Conservation (phyloP, 2,329 filamentous ascomycete genomes). For the Pezicula neosporulosa region DNA sequence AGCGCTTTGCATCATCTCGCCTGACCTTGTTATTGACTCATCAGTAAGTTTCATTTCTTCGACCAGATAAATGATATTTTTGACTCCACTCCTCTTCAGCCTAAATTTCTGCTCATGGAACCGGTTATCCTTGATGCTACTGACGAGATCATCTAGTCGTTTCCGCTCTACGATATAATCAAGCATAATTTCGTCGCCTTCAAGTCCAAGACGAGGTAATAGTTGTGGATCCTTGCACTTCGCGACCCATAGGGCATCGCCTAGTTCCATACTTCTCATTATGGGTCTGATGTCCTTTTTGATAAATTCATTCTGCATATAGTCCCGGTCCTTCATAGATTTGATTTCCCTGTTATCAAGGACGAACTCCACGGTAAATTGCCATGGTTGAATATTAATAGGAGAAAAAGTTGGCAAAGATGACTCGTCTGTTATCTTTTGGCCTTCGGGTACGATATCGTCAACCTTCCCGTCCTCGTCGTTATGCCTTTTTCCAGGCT, state of each 20-base stretch:
- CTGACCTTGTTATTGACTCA: slow-evolving; percentile 47
- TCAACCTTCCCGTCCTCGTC: neutral
- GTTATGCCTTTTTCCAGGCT: too few species aligned
- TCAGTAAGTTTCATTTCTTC: slow-evolving; percentile 67
- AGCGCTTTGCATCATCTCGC: slow-evolving; percentile 67
- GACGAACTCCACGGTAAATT: slow-evolving; percentile 69
- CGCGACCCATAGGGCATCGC: slow-evolving; percentile 77
- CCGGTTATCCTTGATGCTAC: slow-evolving; percentile 76
- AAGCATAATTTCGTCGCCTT: slow-evolving; percentile 68
- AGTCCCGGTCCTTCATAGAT: slow-evolving; percentile 69
- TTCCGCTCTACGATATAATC: slow-evolving; percentile 83
- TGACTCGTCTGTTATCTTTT: slow-evolving; percentile 12
- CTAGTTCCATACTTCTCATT: slow-evolving; percentile 66
- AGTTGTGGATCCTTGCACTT: slow-evolving; percentile 60
- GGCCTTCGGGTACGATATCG: slow-evolving; percentile 21
- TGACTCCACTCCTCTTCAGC: slow-evolving; percentile 67
- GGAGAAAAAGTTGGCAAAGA: slow-evolving; percentile 44
- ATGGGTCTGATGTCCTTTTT: slow-evolving; percentile 64
- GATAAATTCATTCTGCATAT: slow-evolving; percentile 68
- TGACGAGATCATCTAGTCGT: slow-evolving; percentile 73
- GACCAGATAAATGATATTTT: slow-evolving; percentile 74
- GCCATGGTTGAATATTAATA: slow-evolving; percentile 58
- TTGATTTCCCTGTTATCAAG: slow-evolving; percentile 74
- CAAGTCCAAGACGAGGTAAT: slow-evolving; percentile 52
- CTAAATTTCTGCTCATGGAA: slow-evolving; percentile 86